Percentiles rank a stretch among this genome's conserved stretches.
Conservation (phyloP, 805 yeast species). For the Zygosaccharomyces siamensis region DNA sequence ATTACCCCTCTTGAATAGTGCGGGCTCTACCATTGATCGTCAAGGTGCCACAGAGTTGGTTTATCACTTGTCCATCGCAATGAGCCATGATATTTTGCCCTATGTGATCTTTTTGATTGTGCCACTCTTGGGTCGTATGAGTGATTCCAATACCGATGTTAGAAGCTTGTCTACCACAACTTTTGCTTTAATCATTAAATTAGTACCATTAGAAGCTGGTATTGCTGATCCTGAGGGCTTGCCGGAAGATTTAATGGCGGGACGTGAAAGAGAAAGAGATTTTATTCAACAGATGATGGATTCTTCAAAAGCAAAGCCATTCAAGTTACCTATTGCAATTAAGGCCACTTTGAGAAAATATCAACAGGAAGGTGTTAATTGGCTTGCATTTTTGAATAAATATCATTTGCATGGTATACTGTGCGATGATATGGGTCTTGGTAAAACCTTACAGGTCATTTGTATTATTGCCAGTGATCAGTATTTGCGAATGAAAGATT, state of each 20-base stretch:
- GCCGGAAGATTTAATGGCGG: constrained; percentile 76
- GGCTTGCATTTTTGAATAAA: constrained; percentile 93
- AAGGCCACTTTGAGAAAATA: constrained; percentile 90
- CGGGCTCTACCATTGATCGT: constrained; percentile 62
- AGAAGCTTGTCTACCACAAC: constrained; percentile 90
- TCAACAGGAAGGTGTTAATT: constrained; percentile 97
- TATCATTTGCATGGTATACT: constrained; percentile 94
- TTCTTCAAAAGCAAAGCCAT: constrained; percentile 81
- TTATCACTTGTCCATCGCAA: constrained; percentile 74
- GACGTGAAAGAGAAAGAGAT: constrained; percentile 90
- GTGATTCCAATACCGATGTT: constrained; percentile 87
- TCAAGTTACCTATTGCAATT: constrained; percentile 83
- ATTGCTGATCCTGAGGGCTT: constrained; percentile 91
- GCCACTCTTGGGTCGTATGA: constrained; percentile 96
- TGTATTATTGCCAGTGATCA: constrained; percentile 97
- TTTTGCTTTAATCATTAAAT: constrained; percentile 89
- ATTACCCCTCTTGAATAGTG: constrained; percentile 75
- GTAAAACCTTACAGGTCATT: constrained; percentile 94
- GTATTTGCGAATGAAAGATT: constrained; percentile 72
- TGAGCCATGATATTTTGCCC: constrained; percentile 89
- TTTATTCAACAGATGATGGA: constrained; percentile 98
- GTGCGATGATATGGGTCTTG: constrained; percentile 99
- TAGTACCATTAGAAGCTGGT: constrained; percentile 96
- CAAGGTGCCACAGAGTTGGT: constrained; percentile 94
- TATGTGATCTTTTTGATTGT: constrained; percentile 93